phyloP scores from a whole-genome alignment of 352 stramenopile species.

The Globisporangium canariense region DNA sequence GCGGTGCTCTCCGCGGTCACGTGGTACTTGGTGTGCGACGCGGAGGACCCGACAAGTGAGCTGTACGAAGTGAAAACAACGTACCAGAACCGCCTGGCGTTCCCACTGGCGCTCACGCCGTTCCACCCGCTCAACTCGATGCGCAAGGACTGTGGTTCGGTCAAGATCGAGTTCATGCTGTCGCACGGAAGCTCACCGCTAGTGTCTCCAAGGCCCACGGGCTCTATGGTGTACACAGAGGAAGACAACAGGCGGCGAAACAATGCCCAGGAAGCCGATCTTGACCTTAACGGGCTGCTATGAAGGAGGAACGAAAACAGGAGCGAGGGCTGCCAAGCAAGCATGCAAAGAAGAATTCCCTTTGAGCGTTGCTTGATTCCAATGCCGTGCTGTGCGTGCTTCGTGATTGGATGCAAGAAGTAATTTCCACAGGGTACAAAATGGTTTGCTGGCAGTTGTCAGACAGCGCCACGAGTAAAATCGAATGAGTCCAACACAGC shows the following conservation, averaged over 20 bases:
- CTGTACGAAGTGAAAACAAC: conserved; percentile 52
- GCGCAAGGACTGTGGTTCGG: conserved; percentile 42
- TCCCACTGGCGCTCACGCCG: conserved; percentile 49
- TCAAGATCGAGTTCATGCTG: conserved; percentile 31
- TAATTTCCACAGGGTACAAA: too few relatives aligned
- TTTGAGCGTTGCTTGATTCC: too few relatives aligned
- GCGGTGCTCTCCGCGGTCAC: conserved; percentile 48
- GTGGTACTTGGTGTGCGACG: conserved; percentile 72
- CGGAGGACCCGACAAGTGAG: conserved; percentile 56
- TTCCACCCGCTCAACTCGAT: conserved; percentile 46
- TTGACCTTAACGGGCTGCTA: not conserved
- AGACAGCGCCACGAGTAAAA: too few relatives aligned
- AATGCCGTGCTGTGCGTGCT: too few relatives aligned
- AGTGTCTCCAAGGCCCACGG: not conserved
- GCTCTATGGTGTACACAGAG: too few relatives aligned
- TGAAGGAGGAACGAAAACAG: not conserved
- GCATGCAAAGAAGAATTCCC: not conserved
- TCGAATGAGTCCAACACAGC: too few relatives aligned
- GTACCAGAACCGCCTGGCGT: conserved; percentile 62
- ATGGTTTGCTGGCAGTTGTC: too few relatives aligned
- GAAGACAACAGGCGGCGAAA: not conserved
- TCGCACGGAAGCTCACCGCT: not conserved
- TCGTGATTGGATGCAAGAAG: too few relatives aligned
- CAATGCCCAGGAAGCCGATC: not conserved
- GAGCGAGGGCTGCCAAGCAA: not conserved